Evolutionary conservation across 176 grass and related monocot genomes (phyloP).

Genomic region (Eragrostis curvula): DNA sequence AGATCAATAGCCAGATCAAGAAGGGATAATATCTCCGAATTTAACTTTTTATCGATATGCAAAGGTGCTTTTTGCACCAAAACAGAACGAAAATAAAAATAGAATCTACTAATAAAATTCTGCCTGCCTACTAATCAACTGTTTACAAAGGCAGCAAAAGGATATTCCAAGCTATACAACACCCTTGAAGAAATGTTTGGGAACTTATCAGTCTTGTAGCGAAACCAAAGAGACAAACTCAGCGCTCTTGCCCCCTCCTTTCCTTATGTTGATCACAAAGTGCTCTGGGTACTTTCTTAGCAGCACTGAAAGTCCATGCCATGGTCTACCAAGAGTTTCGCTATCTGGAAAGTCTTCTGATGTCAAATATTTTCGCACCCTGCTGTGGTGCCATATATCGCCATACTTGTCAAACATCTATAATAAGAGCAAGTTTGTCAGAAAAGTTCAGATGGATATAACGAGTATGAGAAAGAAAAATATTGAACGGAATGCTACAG

Average conservation of each 20-base stretch:
- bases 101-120: background rate
- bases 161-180: slow-evolving; percentile 26
- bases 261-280: slow-evolving; percentile 77
- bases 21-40: background rate
- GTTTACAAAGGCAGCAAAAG: slow-evolving; percentile 23
- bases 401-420: slow-evolving; percentile 76
- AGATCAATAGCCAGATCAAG: background rate
- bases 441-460: background rate
- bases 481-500: background rate
- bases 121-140: slow-evolving; percentile 1
- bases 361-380: slow-evolving; percentile 79
- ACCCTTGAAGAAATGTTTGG: background rate
- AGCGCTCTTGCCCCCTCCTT: slow-evolving; percentile 48
- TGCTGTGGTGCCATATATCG: slow-evolving; percentile 80
- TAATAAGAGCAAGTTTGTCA: slow-evolving; percentile 28
- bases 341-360: slow-evolving; percentile 56
- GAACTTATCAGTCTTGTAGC: slow-evolving; percentile 52
- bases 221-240: slow-evolving; percentile 87
- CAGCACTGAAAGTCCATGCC: slow-evolving; percentile 72
- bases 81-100: too few species aligned
- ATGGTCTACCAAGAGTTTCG: slow-evolving; percentile 70
- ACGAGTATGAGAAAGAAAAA: background rate
- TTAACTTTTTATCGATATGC: background rate
- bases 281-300: slow-evolving; percentile 74
- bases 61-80: too few species aligned